Base-by-base conservation (phyloP, 2,329 filamentous ascomycete species). In the Fusarium sublunatum region DNA sequence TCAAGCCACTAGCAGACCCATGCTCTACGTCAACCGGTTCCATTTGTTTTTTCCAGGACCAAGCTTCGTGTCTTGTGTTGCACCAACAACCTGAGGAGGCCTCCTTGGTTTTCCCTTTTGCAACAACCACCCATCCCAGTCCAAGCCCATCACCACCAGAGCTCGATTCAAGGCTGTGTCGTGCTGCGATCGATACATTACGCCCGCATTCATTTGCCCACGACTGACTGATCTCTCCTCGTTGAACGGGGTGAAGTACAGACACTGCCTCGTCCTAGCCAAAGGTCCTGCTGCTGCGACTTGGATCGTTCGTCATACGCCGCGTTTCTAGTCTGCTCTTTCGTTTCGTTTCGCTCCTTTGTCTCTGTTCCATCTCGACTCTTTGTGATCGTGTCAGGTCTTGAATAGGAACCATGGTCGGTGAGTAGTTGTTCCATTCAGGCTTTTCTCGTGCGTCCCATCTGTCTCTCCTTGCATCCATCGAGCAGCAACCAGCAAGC, bases 1-100 rank as follows among this genome's bases (percentile, higher is more conserved):
- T 65, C 43, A 46, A 31, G 29, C 53, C 32, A 47, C 29, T 29
- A 32, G 12, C 19, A 24, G 36, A 58, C 47, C 61, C 61, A 65
- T 64, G 61, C 62, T 43, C 61, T 65, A 65, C 61, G 61, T 65
- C 61, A 65, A 65, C 19, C 19, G 19, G 19, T 19, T 19, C 19
- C 19, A 19, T 19, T 19, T 38, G 32, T 32, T 43, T 43, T 41
- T 54, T 15, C 34, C n/a, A 35, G 29, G 36, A 13, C 51, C 52
- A 55, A 53, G 47, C 52, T 51, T 54, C 19, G 19, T 19, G 19
- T 19, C 19, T 28, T 35, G 53, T 44, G 53, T 44, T 47, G 51
- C 53, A 22, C 22, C 24, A 31, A 26, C 34, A 22, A 19, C 19
- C 19, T 19, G 19, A 62, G 53, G 61, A 64, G 61, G 61, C 61